A percentile compares a stretch with the other conserved stretches of the same genome.
Conservation (phyloP, 495 filamentous ascomycete genomes). For the Penicillium crystallinum region DNA sequence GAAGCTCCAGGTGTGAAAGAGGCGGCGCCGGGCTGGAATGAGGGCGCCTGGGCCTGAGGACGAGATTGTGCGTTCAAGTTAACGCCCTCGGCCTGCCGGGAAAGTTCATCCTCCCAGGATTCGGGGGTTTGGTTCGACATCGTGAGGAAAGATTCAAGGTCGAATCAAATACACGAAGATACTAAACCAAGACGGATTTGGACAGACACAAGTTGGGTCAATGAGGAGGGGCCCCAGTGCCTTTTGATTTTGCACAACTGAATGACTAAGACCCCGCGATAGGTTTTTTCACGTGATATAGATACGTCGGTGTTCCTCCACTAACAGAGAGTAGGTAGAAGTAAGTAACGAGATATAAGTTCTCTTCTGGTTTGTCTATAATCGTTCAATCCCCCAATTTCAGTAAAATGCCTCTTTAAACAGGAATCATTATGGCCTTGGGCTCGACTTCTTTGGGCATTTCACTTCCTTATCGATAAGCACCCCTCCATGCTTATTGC, state of each 20-base stretch:
- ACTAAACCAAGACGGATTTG: constrained; percentile 17
- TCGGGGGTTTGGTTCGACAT: constrained; percentile 80
- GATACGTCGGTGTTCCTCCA: background rate
- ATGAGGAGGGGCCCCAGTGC: constrained; percentile 16
- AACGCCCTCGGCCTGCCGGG: constrained; percentile 80
- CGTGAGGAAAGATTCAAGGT: constrained; percentile 27
- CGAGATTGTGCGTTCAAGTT: constrained; percentile 76
- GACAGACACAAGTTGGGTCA: constrained; percentile 7
- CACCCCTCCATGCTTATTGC: constrained; percentile 17
- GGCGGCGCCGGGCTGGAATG: constrained; percentile 60
- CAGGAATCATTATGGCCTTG: background rate
- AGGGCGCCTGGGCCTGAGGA: constrained; percentile 54
- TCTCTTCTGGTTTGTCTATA: background rate
- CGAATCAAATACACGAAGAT: constrained; percentile 23
- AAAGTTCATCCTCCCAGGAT: constrained; percentile 94
- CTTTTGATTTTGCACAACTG: constrained; percentile 31
- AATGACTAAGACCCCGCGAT: constrained; percentile 41
- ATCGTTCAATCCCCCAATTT: background rate
- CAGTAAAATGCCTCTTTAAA: background rate
- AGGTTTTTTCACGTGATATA: constrained; percentile 17
- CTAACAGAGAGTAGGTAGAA: background rate
- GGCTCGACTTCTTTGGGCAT: background rate
- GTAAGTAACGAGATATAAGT: too few species aligned
- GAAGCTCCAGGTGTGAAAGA: constrained; percentile 76
- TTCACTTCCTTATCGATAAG: constrained; percentile 38